These are phyloP conservation scores for Chalciporus piperatus DNA, from an alignment of 768 basidiomycete species.

Conservation along the genomic window DNA sequence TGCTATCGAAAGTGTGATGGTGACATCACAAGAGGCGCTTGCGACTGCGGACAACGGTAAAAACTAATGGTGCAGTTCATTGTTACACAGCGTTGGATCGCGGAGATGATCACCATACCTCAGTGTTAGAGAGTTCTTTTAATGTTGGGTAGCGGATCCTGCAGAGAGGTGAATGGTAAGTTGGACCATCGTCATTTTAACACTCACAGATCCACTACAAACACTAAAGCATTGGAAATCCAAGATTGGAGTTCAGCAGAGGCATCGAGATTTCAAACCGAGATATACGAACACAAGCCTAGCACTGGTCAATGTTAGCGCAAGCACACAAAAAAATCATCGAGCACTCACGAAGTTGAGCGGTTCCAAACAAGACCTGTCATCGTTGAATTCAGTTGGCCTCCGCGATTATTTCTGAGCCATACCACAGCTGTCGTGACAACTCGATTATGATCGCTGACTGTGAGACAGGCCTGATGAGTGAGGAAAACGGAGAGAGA, in stretches of 20 bases:
- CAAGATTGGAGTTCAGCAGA: not conserved
- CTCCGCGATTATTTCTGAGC: not conserved
- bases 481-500: not conserved
- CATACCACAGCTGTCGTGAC: slow-evolving; percentile 17
- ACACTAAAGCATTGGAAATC: not conserved
- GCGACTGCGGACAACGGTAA: slow-evolving; percentile 6
- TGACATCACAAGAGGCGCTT: slow-evolving; percentile 19
- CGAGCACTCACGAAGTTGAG: slow-evolving; percentile 13
- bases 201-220: slow-evolving; percentile 7
- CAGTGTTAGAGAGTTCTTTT: not conserved
- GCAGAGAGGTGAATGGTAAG: not conserved
- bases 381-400: not conserved
- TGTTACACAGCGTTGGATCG: not conserved
- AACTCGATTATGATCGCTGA: slow-evolving; percentile 9
- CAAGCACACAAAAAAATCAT: not conserved
- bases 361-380: slow-evolving; percentile 5
- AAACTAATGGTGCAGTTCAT: slow-evolving; percentile 1
- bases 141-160: slow-evolving; percentile 13
- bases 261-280: not conserved
- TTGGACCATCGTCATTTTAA: too few relatives aligned
- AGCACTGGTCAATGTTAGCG: slow-evolving; percentile 5
- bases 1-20: slow-evolving; percentile 17
- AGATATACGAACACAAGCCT: slow-evolving; percentile 12
- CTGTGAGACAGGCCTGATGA: not conserved
- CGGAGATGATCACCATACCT: slow-evolving; percentile 3